Evolutionary conservation across 371 early-diverging fungal species (phyloP).

Genomic region (Lichtheimia ornata): DNA sequence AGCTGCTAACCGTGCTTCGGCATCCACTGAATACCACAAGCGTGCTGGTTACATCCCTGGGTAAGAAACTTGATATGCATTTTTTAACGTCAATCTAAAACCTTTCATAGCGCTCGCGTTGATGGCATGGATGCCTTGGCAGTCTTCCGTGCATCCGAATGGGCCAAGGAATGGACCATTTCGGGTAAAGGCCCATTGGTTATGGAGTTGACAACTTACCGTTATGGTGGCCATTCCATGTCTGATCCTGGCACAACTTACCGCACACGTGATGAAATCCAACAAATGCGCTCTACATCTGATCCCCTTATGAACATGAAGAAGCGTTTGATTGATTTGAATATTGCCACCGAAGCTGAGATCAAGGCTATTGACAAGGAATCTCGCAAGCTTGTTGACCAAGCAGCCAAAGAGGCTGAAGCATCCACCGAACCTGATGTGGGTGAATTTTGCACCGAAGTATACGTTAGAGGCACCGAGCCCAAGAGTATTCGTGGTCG

Average conservation of each 20-base stretch:
- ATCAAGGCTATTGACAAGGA: constrained; percentile 94
- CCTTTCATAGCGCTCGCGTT: constrained; percentile 36
- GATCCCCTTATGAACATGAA: constrained; percentile 94
- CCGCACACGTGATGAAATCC: constrained; percentile 96
- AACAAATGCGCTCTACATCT: constrained; percentile 92
- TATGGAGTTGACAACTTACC: constrained; percentile 97
- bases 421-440: constrained; percentile 79
- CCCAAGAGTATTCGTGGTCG: constrained; percentile 79
- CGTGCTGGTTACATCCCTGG: constrained; percentile 97
- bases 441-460: constrained; percentile 76
- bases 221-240: constrained; percentile 99
- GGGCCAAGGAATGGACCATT: constrained; percentile 85
- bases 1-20: constrained; percentile 85
- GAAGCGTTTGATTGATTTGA: constrained; percentile 73
- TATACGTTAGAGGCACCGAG: constrained; percentile 82
- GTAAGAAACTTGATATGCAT: constrained; percentile 21
- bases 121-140: constrained; percentile 97
- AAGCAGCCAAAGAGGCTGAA: constrained; percentile 86
- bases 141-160: constrained; percentile 83
- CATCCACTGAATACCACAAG: constrained; percentile 93
- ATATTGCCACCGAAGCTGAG: constrained; percentile 81
- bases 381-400: constrained; percentile 82
- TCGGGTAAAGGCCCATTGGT: constrained; percentile 94
- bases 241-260: constrained; percentile 97
- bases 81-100: background rate